Percentiles rank a stretch among this genome's conserved stretches.
These are phyloP conservation scores for Chalciporus pseudorubinellus DNA, from an alignment of 768 basidiomycete genomes.

Conservation along the genomic window DNA sequence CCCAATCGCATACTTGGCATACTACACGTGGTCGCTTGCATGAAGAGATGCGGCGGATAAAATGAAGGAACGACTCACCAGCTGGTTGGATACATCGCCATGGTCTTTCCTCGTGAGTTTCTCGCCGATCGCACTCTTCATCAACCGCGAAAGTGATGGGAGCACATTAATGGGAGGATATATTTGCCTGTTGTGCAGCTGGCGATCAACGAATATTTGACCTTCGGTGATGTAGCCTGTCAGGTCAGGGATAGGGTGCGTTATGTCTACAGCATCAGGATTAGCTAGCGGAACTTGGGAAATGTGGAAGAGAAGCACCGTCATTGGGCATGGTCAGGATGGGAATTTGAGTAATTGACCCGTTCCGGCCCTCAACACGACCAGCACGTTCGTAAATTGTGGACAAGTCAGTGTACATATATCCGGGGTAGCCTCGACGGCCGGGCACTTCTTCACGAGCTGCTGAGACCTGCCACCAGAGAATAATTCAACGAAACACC, in stretches of 20 bases:
- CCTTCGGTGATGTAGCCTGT: conserved; percentile 99
- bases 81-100: conserved; percentile 97
- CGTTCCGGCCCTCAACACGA: conserved; percentile 95
- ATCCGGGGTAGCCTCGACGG: conserved; percentile 96
- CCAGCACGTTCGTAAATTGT: conserved; percentile 99
- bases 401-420: conserved; percentile 99
- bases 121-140: conserved; percentile 99
- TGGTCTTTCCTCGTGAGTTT: conserved; percentile 97
- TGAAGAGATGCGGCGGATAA: conserved; percentile 6
- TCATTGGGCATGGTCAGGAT: conserved; percentile 99
- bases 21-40: conserved; percentile 46
- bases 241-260: conserved; percentile 99
- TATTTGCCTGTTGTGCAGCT: conserved; percentile 94
- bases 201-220: conserved; percentile 97
- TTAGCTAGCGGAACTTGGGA: conserved; percentile 24
- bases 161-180: conserved; percentile 99
- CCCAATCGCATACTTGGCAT: conserved; percentile 97
- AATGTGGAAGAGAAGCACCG: conserved; percentile 51
- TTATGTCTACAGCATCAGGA: conserved; percentile 71
- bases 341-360: conserved; percentile 99
- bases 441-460: conserved; percentile 99
- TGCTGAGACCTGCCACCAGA: conserved; percentile 67
- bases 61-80: conserved; percentile 56
- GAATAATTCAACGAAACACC: conserved; percentile 6
- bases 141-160: conserved; percentile 96